Percentiles rank a stretch among this genome's conserved stretches.
Evolutionary conservation across 441 rosid species (phyloP).

Genomic region (Bruguiera hainesii): DNA sequence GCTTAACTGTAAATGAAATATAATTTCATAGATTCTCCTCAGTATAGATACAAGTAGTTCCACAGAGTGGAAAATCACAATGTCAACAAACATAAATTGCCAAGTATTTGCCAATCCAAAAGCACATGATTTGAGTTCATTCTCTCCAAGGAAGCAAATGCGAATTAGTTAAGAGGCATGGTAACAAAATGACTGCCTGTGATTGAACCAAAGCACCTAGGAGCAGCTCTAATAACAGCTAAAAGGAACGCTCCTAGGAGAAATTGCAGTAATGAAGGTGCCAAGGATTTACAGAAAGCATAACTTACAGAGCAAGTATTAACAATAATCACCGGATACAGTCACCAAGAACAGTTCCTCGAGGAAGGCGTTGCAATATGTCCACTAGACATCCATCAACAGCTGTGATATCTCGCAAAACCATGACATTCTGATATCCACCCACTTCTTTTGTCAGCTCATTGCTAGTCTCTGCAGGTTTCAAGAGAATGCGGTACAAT

Average conservation of each 20-base stretch:
- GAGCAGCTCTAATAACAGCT: neutral
- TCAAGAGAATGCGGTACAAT: constrained; percentile 3
- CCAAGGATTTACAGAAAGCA: neutral
- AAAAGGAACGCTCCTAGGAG: neutral
- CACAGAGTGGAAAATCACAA: neutral
- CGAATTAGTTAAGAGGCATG: neutral
- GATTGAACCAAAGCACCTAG: neutral
- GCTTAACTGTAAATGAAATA: no score
- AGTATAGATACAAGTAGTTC: neutral
- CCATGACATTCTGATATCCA: constrained; percentile 73
- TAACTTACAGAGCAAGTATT: constrained; percentile 9
- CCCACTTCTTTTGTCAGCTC: constrained; percentile 79
- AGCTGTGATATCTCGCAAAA: constrained; percentile 57
- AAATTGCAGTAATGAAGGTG: constrained; percentile 3
- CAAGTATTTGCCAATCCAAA: neutral
- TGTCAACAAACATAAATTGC: neutral
- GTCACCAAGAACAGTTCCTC: constrained; percentile 75
- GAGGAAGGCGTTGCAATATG: constrained; percentile 51
- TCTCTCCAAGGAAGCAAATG: neutral
- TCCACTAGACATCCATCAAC: constrained; percentile 63
- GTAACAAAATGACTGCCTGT: no score
- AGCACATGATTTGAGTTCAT: neutral
- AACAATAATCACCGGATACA: constrained; percentile 55
- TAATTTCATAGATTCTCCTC: no score
- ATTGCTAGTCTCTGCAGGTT: constrained; percentile 56